A percentile compares a stretch with the other conserved stretches of the same genome.
phyloP scores from a whole-genome alignment of 441 rosid genomes.

The Brassica balearica region DNA sequence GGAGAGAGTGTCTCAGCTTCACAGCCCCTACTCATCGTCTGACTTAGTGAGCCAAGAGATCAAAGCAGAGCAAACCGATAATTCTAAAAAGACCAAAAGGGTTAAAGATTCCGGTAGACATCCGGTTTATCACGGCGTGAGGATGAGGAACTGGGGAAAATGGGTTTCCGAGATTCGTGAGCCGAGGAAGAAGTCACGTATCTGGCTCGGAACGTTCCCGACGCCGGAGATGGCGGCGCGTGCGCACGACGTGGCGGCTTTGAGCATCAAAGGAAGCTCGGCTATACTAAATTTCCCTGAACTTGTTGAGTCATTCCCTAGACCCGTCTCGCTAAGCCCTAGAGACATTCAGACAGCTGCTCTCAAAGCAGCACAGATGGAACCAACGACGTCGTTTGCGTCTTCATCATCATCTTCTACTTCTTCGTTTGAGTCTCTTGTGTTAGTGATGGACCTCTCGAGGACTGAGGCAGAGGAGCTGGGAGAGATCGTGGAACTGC shows the following conservation, averaged over 20 bases:
- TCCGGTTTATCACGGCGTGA: constrained; percentile 43
- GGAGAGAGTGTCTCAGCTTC: constrained; percentile 23
- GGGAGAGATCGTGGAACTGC: constrained; percentile 70
- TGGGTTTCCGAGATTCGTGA: constrained; percentile 51
- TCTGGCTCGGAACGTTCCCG: constrained; percentile 85
- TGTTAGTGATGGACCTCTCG: constrained; percentile 41
- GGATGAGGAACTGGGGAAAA: constrained; percentile 49
- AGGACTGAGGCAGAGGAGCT: constrained; percentile 56
- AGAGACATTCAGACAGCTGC: constrained; percentile 77
- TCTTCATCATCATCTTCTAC: constrained; percentile 23
- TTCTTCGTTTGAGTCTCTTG: constrained; percentile 40
- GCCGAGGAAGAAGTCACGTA: constrained; percentile 44
- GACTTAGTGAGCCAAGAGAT: constrained; percentile 24
- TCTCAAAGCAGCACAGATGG: constrained; percentile 64
- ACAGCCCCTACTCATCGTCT: constrained; percentile 8
- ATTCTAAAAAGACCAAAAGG: constrained; percentile 28
- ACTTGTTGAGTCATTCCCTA: constrained; percentile 55
- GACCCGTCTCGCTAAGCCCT: constrained; percentile 62
- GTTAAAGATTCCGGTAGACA: constrained; percentile 45
- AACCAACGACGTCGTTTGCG: constrained; percentile 18
- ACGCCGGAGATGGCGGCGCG: constrained; percentile 93
- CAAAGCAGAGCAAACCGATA: constrained; percentile 13
- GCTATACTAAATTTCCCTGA: constrained; percentile 77
- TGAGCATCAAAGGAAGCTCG: constrained; percentile 61
- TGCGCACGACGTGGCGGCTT: constrained; percentile 82